Evolutionary conservation across 1,139 yeast species (phyloP).

Genomic region (Pichia sp.): DNA sequence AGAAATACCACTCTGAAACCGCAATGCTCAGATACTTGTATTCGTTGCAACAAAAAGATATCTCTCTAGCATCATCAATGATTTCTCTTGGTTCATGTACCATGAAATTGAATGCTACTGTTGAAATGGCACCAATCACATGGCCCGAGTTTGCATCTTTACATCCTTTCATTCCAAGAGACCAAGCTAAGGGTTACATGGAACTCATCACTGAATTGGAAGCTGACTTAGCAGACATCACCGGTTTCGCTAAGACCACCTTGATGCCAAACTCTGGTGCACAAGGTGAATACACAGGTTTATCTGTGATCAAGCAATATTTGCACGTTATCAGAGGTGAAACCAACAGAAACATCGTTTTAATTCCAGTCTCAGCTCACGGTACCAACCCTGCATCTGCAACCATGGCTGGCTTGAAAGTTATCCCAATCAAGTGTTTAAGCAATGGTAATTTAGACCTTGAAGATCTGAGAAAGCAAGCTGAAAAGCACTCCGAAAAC

Average conservation of each 20-base stretch:
- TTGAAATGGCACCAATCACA: constrained; percentile 88
- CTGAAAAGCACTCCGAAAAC: constrained; percentile 59
- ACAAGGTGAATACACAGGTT: constrained; percentile 95
- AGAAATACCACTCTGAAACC: constrained; percentile 88
- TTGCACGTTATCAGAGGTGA: constrained; percentile 65
- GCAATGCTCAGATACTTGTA: constrained; percentile 89
- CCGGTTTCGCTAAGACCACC: constrained; percentile 92
- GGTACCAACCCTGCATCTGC: constrained; percentile 99
- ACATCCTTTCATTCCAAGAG: constrained; percentile 89
- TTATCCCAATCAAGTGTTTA: constrained; percentile 85
- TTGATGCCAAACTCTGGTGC: constrained; percentile 98
- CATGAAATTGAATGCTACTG: constrained; percentile 94
- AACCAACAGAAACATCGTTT: constrained; percentile 72
- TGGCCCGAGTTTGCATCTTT: constrained; percentile 88
- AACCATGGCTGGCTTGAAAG: constrained; percentile 93
- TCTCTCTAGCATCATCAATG: constrained; percentile 94
- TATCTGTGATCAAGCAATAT: constrained; percentile 79
- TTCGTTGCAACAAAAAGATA: constrained; percentile 78
- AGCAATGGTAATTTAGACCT: constrained; percentile 82
- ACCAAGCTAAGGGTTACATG: constrained; percentile 82
- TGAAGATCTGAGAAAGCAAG: constrained; percentile 68
- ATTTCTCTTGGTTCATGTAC: constrained; percentile 97
- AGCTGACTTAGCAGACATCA: constrained; percentile 80
- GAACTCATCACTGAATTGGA: constrained; percentile 74
- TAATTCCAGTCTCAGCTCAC: constrained; percentile 95